phyloP scores from a whole-genome alignment of 169 alveolate species.

The Perkinsus chesapeaki region DNA sequence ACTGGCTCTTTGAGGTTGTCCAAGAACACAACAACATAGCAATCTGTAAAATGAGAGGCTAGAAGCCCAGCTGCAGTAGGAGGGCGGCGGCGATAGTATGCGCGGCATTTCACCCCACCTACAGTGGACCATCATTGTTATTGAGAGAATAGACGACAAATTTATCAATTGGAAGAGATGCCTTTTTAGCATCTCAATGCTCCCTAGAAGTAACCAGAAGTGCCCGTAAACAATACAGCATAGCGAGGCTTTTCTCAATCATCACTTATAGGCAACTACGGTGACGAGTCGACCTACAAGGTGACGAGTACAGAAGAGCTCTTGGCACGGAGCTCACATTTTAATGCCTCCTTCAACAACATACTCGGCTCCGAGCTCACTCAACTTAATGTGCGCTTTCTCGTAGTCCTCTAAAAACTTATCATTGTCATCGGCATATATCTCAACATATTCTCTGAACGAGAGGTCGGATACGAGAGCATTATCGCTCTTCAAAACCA shows the following conservation, averaged over 20 bases:
- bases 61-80: no score
- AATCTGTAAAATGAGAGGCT: no score
- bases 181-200: no score
- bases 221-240: not conserved
- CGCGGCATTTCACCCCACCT: no score
- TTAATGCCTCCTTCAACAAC: not conserved
- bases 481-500: not conserved
- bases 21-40: no score
- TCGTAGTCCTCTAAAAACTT: conserved; percentile 54
- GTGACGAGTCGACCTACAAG: not conserved
- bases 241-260: no score
- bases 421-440: conserved; percentile 44
- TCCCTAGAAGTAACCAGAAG: not conserved
- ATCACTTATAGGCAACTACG: no score
- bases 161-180: no score
- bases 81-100: no score
- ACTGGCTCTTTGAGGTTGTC: no score
- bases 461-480: conserved; percentile 38
- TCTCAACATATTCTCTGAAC: conserved; percentile 38
- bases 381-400: conserved; percentile 47
- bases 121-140: no score
- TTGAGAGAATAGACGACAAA: no score
- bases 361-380: conserved; percentile 50
- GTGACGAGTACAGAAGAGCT: not conserved
- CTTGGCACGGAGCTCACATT: not conserved